Percentiles rank a stretch among this genome's conserved stretches.
Evolutionary conservation across 2,329 filamentous ascomycete genomes (phyloP).

Genomic region (Aspergillus tubingensis): DNA sequence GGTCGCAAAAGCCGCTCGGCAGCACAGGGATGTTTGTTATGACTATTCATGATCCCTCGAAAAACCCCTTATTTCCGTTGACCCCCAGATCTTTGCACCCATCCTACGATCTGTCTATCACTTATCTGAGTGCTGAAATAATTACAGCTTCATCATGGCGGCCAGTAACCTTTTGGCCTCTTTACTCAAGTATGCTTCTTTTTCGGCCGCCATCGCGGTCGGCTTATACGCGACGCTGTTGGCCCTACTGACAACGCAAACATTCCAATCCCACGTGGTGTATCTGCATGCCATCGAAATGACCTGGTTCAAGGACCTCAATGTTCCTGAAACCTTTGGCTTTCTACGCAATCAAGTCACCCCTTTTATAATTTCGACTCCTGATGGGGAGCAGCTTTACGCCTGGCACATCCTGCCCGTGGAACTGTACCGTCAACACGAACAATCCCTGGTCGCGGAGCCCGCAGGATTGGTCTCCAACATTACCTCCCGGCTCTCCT

Average conservation of each 20-base stretch:
- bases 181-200: conserved; percentile 3
- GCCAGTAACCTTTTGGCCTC: background rate
- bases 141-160: background rate
- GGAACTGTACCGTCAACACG: conserved; percentile 48
- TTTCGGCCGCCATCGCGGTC: conserved; percentile 17
- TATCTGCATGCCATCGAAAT: conserved; percentile 58
- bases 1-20: background rate
- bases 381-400: conserved; percentile 46
- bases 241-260: conserved; percentile 47
- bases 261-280: conserved; percentile 58
- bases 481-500: conserved; percentile 41
- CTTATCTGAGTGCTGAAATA: rapidly evolving
- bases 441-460: conserved; percentile 45
- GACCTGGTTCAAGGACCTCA: conserved; percentile 57
- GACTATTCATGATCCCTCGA: too few species aligned
- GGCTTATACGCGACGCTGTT: conserved; percentile 50
- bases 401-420: conserved; percentile 56
- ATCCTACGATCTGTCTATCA: background rate
- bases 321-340: conserved; percentile 51
- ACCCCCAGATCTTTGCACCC: background rate
- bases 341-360: conserved; percentile 54
- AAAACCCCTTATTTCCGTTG: background rate
- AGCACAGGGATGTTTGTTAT: too few species aligned
- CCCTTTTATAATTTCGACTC: conserved; percentile 49
- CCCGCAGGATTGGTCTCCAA: conserved; percentile 36